These are phyloP conservation scores for Xerocomus alliaceus DNA, from an alignment of 1,284 basidiomycete genomes.

Conservation along the genomic window DNA sequence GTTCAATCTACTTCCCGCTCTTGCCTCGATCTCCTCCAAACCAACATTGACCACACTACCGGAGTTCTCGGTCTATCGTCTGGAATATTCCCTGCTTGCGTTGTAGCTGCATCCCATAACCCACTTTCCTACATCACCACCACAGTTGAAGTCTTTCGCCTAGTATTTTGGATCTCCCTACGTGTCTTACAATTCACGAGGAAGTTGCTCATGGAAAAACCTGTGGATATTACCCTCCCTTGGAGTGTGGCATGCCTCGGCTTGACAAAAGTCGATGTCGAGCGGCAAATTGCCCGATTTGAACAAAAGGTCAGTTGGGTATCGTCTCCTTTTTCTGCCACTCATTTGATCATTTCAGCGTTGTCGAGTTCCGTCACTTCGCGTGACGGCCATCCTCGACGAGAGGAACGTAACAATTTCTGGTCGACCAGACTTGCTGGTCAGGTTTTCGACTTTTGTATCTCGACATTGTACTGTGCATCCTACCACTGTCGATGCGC, in stretches of 20 bases:
- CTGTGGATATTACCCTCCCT: conserved; percentile 44
- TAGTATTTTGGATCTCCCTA: conserved; percentile 65
- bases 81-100: conserved; percentile 63
- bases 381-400: conserved; percentile 58
- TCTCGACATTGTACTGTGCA: conserved; percentile 45
- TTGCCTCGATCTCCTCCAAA: conserved; percentile 46
- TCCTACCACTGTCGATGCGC: conserved; percentile 53
- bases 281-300: conserved; percentile 48
- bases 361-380: conserved; percentile 42
- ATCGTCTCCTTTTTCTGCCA: background rate
- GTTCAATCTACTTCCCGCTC: conserved; percentile 42
- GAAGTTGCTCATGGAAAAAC: conserved; percentile 27
- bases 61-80: conserved; percentile 69
- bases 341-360: conserved; percentile 21
- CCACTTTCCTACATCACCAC: conserved; percentile 51
- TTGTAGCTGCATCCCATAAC: conserved; percentile 55
- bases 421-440: conserved; percentile 58
- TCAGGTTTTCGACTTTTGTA: conserved; percentile 48
- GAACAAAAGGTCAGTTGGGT: conserved; percentile 42
- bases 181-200: conserved; percentile 53
- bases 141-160: conserved; percentile 57
- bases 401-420: conserved; percentile 61
- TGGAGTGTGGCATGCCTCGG: conserved; percentile 64
- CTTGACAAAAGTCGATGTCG: conserved; percentile 41
- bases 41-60: conserved; percentile 40